Evolutionary conservation across 768 basidiomycete species (phyloP), one percentile per base, ranked within the genome.

Genomic region (Amanita muscaria): DNA sequence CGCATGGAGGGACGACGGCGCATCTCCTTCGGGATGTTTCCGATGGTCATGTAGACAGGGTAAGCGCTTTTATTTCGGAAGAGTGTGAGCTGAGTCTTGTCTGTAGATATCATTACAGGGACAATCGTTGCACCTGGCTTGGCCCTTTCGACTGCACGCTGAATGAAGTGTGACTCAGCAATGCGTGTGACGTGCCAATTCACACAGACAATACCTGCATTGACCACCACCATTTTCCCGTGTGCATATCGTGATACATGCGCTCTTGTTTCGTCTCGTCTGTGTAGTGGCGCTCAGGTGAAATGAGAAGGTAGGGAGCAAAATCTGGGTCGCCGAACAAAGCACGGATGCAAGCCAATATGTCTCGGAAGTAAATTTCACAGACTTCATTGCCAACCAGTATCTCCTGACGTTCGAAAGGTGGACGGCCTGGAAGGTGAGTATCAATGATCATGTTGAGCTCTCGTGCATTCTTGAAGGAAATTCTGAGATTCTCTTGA

Each of bases 71-170:
- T n/a, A n/a, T n/a, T n/a, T n/a, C n/a, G n/a, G n/a, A n/a, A n/a
- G n/a, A n/a, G n/a, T n/a, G n/a, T n/a, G n/a, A n/a, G n/a, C n/a
- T n/a, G n/a, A n/a, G n/a, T n/a, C n/a, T n/a, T n/a, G n/a, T n/a
- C n/a, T n/a, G 67, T 62, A 0, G 67, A 59, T 3, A 74, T 50
- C 14, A 74, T 71, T 3, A 73, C 33, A 0, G 69, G 70, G 1
- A 61, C 49, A 5, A 69, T 53, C 3, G 66, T 61, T 19, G n/a
- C 12, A n/a, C 36, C 10, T 0, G 23, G 41, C n/a, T n/a, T n/a
- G n/a, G n/a, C n/a, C n/a, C n/a, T n/a, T n/a, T n/a, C 4, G 24
- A 23, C 3, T 14, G 11, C 11, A 10, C 15, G 31, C 15, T 15
- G 15, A 32, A 11, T 32, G 30, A 19, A 16, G 32, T 15, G 5